Evolutionary conservation across 257 asterid genomes (phyloP).

Genomic region (Jaltomata sinuosa): DNA sequence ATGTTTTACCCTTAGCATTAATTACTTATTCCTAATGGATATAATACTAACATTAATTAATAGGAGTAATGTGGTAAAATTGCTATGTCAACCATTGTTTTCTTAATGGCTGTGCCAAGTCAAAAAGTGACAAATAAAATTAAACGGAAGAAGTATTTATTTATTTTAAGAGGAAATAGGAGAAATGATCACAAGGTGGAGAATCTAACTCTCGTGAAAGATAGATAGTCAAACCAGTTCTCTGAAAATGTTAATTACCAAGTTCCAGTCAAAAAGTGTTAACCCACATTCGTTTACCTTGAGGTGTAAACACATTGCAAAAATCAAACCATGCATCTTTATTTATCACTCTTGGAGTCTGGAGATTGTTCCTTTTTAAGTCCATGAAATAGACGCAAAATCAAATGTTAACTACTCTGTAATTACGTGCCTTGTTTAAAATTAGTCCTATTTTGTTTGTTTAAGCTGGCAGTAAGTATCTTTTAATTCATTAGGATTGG

Average conservation of each 20-base stretch:
- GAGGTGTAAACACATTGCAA: background rate
- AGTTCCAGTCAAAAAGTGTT: background rate
- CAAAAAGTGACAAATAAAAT: too few relatives aligned
- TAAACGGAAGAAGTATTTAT: too few relatives aligned
- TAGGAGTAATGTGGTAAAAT: too few relatives aligned
- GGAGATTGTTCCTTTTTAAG: background rate
- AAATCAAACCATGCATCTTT: background rate
- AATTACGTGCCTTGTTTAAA: background rate
- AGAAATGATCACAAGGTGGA: too few relatives aligned
- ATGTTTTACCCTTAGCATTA: too few relatives aligned
- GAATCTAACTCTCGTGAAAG: too few relatives aligned
- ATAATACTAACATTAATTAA: too few relatives aligned
- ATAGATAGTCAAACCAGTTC: too few relatives aligned
- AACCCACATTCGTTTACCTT: background rate
- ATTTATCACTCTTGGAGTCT: conserved; percentile 9
- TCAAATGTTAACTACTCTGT: background rate
- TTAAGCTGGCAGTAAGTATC: background rate
- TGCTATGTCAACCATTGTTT: too few relatives aligned
- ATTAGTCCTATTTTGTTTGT: background rate
- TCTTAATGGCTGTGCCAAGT: too few relatives aligned
- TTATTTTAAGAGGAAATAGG: too few relatives aligned
- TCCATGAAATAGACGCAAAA: background rate
- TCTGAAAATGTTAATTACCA: background rate
- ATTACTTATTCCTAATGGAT: too few relatives aligned
- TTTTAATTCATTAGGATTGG: background rate